These are phyloP conservation scores for Diaporthe batatas DNA, from an alignment of 2,329 filamentous ascomycete genomes.

Conservation along the genomic window DNA sequence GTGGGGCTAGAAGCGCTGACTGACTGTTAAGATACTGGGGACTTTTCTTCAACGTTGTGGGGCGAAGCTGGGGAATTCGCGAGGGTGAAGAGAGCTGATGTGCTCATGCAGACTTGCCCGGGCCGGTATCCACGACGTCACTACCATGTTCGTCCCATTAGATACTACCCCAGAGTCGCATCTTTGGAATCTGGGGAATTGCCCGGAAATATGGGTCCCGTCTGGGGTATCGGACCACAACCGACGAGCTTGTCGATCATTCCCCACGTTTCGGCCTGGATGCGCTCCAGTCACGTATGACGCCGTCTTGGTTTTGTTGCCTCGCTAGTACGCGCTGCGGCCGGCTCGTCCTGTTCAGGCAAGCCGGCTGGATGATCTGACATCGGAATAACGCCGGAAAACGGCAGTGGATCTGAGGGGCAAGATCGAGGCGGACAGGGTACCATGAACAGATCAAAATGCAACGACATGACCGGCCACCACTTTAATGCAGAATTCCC, in stretches of 20 bases:
- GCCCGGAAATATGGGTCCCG: slow-evolving; percentile 4
- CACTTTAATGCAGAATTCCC: neutral
- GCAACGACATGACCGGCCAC: neutral
- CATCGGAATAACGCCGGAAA: slow-evolving; percentile 7
- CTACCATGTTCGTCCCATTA: neutral
- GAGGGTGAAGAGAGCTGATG: too few species aligned
- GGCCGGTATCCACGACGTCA: too few species aligned
- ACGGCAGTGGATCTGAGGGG: neutral
- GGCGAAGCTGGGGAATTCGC: too few species aligned
- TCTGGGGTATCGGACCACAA: slow-evolving; percentile 29
- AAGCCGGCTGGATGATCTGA: slow-evolving; percentile 33
- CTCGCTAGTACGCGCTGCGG: neutral
- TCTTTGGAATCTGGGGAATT: slow-evolving; percentile 30
- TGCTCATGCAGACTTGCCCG: too few species aligned
- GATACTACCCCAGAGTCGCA: neutral
- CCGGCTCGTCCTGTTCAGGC: slow-evolving; percentile 33
- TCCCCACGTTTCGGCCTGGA: slow-evolving; percentile 12
- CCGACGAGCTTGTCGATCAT: slow-evolving; percentile 6
- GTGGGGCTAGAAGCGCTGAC: too few species aligned
- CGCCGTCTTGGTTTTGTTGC: neutral
- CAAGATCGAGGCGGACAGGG: neutral
- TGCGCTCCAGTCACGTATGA: slow-evolving; percentile 36
- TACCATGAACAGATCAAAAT: neutral
- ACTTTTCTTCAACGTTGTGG: too few species aligned
- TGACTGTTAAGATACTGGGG: too few species aligned